phyloP scores from a whole-genome alignment of 2,329 filamentous ascomycete species.

The Botrytis pseudocinerea region DNA sequence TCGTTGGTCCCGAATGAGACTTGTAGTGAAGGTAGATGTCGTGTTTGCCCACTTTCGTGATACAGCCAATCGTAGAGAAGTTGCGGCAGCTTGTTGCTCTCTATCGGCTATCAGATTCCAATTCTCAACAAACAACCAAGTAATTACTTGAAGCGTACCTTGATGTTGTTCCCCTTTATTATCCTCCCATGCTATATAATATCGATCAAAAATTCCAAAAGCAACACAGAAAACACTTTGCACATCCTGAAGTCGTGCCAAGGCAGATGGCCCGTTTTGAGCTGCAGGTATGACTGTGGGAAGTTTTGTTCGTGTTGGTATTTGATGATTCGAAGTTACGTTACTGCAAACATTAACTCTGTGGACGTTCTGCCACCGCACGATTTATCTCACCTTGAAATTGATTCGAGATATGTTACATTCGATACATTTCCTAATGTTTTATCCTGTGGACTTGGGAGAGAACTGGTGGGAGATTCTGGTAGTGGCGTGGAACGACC shows the following conservation, averaged over 20 bases:
- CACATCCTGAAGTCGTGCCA: not conserved
- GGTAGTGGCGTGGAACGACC: not conserved
- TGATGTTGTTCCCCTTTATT: not conserved
- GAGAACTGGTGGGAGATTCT: not conserved
- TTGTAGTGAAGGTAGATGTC: not conserved
- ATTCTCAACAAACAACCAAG: not conserved
- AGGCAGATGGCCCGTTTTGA: conserved; percentile 1
- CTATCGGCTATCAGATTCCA: not conserved
- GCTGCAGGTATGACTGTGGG: not conserved
- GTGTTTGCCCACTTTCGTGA: not conserved
- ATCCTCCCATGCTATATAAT: not conserved
- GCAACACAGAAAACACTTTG: not conserved
- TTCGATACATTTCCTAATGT: not conserved
- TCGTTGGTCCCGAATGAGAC: not conserved
- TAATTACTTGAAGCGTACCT: not conserved
- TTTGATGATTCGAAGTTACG: not conserved
- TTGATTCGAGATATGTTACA: not conserved
- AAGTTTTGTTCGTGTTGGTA: not conserved
- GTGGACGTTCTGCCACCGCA: not conserved
- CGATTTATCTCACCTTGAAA: not conserved
- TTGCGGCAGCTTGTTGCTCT: not conserved
- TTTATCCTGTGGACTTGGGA: not conserved
- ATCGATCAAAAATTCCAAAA: not conserved
- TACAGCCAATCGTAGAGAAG: not conserved
- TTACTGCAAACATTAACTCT: not conserved